Evolutionary conservation across 495 filamentous ascomycete species (phyloP), one percentile per base, ranked within the genome.

Genomic region (Jackrogersella minutella): DNA sequence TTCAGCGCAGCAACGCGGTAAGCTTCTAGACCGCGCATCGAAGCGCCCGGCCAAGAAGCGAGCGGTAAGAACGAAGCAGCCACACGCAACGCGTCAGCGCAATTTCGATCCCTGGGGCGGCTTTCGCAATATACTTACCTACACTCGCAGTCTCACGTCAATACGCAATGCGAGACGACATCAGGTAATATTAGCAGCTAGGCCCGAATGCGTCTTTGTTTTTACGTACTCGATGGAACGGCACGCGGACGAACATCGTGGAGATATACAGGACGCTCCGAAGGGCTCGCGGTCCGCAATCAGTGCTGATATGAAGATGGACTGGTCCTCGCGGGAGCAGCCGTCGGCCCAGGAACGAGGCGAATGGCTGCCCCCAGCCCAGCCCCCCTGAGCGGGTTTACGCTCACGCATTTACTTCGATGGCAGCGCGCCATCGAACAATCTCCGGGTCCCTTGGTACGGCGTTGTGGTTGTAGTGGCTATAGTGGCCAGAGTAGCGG

Each of bases 191-290:
- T n/a, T n/a, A n/a, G n/a, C n/a, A n/a, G n/a, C n/a, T n/a, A n/a
- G n/a, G n/a, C n/a, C n/a, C n/a, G n/a, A n/a, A n/a, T n/a, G n/a
- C n/a, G n/a, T n/a, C n/a, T n/a, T 54, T 43, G 3, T 0, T 61
- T 61, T 69, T 69, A 69, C 66, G 66, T 69, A 69, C 60, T 55
- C 30, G 60, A 69, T 64, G 53, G 54, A 56, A 69, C 66, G 16
- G 11, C 14, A 37, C 36, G 30, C 64, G 58, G 60, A 37, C 17
- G 34, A 24, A 14, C 19, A 5, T 2, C 39, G 17, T 30, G 46
- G 4, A 62, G 51, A 62, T n/a, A n/a, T n/a, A n/a, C n/a, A n/a
- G n/a, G n/a, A 9, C 17, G 19, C 3, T 24, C 19, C 19, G 28
- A 28, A 4, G 8, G 17, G 13, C 7, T 14, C 36, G 9, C 1